phyloP scores from a whole-genome alignment of 1,284 basidiomycete genomes.

The Pholiota adiposa region DNA sequence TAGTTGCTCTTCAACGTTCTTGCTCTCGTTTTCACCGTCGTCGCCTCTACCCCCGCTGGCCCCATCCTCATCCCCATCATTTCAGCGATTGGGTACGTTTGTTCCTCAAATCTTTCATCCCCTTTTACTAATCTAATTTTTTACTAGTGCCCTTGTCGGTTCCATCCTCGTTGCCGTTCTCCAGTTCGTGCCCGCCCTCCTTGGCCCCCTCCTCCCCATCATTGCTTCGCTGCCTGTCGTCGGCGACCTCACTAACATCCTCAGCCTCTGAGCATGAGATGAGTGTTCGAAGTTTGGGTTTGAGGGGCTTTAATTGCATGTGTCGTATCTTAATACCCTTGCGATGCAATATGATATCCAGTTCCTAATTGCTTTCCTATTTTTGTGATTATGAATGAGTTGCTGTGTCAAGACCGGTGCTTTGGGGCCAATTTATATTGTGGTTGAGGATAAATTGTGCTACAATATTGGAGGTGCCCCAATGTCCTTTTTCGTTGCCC shows the following conservation, averaged over 20 bases:
- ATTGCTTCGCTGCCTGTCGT: not conserved
- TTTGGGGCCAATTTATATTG: too few species aligned
- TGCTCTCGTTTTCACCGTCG: not conserved
- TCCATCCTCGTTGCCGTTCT: not conserved
- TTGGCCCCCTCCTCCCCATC: not conserved
- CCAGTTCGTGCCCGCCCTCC: not conserved
- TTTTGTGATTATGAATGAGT: not conserved
- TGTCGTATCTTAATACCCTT: not conserved
- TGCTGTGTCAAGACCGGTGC: not conserved
- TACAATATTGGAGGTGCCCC: too few species aligned
- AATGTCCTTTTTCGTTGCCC: too few species aligned
- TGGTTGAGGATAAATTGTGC: too few species aligned
- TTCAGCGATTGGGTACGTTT: not conserved
- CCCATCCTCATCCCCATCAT: not conserved
- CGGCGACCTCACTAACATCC: not conserved
- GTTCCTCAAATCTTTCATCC: not conserved
- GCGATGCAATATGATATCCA: constrained; percentile 1
- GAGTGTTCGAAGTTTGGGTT: too few species aligned
- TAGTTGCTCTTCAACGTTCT: constrained; percentile 6
- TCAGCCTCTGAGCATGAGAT: not conserved
- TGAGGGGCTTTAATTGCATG: not conserved
- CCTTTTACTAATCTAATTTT: not conserved
- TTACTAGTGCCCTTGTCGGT: not conserved
- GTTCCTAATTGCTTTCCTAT: not conserved
- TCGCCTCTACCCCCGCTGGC: not conserved